Conservation (phyloP, 129 eudicot species). For the Logfia minima region DNA sequence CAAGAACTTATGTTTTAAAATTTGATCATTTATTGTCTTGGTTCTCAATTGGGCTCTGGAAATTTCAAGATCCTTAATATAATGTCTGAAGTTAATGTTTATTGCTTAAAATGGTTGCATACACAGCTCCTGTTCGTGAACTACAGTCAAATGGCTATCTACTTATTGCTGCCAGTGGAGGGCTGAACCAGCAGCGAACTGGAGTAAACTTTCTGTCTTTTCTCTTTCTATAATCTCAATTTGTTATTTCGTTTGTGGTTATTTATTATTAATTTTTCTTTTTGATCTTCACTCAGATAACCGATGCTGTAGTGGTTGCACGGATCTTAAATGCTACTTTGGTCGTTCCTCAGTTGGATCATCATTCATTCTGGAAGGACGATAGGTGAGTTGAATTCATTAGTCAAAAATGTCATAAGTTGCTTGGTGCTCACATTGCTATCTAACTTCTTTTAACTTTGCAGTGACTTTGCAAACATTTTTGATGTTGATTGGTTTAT, state of each 20-base stretch:
- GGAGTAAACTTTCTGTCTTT: constrained; percentile 52
- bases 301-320: constrained; percentile 95
- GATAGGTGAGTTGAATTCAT: constrained; percentile 59
- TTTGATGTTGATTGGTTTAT: constrained; percentile 95
- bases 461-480: constrained; percentile 86
- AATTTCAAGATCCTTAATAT: not conserved
- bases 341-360: constrained; percentile 91
- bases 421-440: constrained; percentile 16
- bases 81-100: not conserved
- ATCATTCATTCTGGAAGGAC: constrained; percentile 92
- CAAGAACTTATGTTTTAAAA: constrained; percentile 4
- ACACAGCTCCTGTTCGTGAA: constrained; percentile 72
- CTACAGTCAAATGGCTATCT: constrained; percentile 76
- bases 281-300: constrained; percentile 54
- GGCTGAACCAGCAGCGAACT: constrained; percentile 86
- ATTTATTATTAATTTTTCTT: constrained; percentile 17
- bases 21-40: not conserved
- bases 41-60: not conserved
- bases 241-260: not conserved
- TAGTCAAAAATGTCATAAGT: constrained; percentile 13
- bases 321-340: constrained; percentile 90
- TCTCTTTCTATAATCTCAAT: constrained; percentile 1
- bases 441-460: constrained; percentile 21
- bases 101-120: constrained; percentile 15
- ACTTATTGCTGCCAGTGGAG: constrained; percentile 94